Conservation (phyloP, 768 basidiomycete species). For the Kondoa subrosea region DNA sequence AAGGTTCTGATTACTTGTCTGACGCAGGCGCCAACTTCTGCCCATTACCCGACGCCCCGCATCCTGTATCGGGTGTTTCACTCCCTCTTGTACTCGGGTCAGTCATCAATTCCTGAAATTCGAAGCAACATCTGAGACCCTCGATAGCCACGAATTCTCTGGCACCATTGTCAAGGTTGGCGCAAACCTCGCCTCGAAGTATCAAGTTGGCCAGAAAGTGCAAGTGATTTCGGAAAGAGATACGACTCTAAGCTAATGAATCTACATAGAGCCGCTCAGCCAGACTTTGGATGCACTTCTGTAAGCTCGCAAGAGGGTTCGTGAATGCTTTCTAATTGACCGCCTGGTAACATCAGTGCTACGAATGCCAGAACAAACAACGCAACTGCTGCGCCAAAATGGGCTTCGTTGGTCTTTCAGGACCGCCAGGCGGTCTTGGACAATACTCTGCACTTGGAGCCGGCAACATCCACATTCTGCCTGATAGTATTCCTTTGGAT, state of each 20-base stretch:
- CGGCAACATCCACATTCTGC: constrained; percentile 16
- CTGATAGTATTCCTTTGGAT: constrained; percentile 16
- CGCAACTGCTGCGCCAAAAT: neutral
- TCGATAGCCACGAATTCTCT: neutral
- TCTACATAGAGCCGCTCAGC: neutral
- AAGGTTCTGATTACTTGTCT: too few species aligned
- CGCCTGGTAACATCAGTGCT: neutral
- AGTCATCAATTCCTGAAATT: too few species aligned
- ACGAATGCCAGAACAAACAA: neutral
- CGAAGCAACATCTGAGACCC: too few species aligned
- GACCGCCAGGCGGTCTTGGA: constrained; percentile 10
- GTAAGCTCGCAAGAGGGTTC: too few species aligned
- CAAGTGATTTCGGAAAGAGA: neutral
- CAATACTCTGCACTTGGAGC: constrained; percentile 14
- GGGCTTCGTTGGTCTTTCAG: neutral
- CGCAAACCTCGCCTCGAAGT: neutral
- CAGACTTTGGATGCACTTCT: neutral
- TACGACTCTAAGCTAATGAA: neutral
- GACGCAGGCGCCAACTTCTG: too few species aligned
- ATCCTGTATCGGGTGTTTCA: neutral
- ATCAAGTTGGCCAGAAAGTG: neutral
- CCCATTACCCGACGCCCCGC: neutral
- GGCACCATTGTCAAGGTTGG: neutral
- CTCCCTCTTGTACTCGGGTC: neutral
- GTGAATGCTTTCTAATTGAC: too few species aligned